These are phyloP conservation scores for Chaetomiaceae sp. DNA, from an alignment of 2,329 filamentous ascomycete species.

Conservation along the genomic window DNA sequence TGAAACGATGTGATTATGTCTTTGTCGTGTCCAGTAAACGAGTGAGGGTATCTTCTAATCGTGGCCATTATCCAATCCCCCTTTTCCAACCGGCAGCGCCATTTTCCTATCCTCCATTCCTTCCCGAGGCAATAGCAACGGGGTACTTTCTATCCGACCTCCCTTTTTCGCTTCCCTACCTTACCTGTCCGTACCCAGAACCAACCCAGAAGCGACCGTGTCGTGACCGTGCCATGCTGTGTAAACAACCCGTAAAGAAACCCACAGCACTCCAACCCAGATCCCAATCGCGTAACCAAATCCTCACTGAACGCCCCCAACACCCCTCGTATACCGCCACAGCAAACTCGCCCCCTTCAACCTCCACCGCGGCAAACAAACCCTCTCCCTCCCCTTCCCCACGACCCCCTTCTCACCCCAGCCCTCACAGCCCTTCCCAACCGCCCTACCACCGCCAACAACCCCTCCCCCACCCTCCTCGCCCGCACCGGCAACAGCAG, in stretches of 20 bases:
- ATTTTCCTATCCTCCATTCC: not conserved
- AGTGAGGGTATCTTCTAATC: slow-evolving; percentile 11
- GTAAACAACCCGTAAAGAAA: not conserved
- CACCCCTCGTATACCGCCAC: slow-evolving; percentile 26
- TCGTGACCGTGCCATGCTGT: not conserved
- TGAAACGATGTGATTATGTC: too few relatives aligned
- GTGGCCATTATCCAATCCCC: not conserved
- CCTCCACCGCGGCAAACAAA: slow-evolving; percentile 15
- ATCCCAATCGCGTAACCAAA: not conserved
- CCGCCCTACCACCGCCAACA: not conserved
- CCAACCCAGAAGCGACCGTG: slow-evolving; percentile 6
- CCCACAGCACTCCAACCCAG: too few relatives aligned
- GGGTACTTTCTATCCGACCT: slow-evolving; percentile 1
- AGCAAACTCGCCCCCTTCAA: slow-evolving; percentile 28
- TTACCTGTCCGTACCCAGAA: not conserved
- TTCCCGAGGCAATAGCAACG: not conserved
- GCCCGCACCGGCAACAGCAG: not conserved
- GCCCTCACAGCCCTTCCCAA: not conserved
- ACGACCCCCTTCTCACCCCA: not conserved
- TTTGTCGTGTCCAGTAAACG: not conserved
- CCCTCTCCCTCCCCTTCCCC: slow-evolving; percentile 6
- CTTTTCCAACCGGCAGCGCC: not conserved
- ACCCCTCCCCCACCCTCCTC: not conserved
- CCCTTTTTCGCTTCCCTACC: not conserved
- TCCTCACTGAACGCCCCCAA: not conserved